These are phyloP conservation scores for Fusarium pseudograminearum DNA, from an alignment of 2,329 filamentous ascomycete genomes.

Conservation along the genomic window DNA sequence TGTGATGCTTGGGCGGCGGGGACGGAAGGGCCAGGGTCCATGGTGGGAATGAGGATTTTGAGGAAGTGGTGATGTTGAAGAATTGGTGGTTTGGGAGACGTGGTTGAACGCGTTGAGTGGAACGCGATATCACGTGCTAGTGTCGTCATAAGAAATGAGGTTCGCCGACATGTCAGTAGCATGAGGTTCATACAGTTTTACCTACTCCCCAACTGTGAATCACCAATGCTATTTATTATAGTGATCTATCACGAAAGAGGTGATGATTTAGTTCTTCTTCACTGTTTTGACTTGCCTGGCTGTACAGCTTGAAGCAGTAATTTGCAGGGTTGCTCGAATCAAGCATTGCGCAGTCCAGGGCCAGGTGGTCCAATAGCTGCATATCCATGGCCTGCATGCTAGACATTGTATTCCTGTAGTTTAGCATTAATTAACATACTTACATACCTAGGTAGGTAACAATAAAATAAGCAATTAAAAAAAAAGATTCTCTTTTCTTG, in stretches of 20 bases:
- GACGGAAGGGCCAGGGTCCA: slow-evolving; percentile 43
- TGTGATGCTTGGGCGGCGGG: slow-evolving; percentile 52
- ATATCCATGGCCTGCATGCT: not conserved
- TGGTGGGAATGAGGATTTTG: not conserved
- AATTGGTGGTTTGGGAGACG: slow-evolving; percentile 16
- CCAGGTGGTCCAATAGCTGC: too few species aligned
- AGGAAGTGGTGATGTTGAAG: slow-evolving; percentile 5
- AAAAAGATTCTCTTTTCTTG: too few species aligned
- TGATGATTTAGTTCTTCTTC: too few species aligned
- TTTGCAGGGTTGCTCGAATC: not conserved
- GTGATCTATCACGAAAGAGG: too few species aligned
- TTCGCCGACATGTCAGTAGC: too few species aligned
- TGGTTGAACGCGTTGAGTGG: slow-evolving; percentile 41
- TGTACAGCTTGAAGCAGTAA: not conserved
- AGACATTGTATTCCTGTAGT: not conserved
- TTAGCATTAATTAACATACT: not conserved
- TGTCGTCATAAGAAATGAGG: not conserved
- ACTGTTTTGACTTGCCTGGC: not conserved
- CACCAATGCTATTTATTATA: not conserved
- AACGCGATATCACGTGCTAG: slow-evolving; percentile 46
- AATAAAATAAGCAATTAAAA: too few species aligned
- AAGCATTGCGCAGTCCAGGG: too few species aligned
- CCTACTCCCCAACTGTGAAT: not conserved
- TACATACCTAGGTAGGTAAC: too few species aligned
- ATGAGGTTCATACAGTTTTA: not conserved